Base-by-base conservation (phyloP, 257 asterid genomes). In the Jaltomata sinuosa region DNA sequence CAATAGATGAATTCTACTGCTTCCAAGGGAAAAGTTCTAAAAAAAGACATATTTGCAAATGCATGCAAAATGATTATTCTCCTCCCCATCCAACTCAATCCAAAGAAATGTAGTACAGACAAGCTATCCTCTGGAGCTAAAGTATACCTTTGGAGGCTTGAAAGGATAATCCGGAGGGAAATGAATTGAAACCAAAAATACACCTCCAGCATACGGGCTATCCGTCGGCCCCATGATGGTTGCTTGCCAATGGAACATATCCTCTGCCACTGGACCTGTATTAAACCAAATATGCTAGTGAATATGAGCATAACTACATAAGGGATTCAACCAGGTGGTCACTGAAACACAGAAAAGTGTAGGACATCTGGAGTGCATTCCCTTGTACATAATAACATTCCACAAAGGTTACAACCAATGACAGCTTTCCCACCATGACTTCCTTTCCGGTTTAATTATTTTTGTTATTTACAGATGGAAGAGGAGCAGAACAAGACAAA, bases 191-290 rank as follows among this genome's bases (percentile, higher is more conserved):
- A 89, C 91, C 55, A 89, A 87, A 64, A 89, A 89, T 78, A 89
- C 91, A 29, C 91, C 91, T 50, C 89, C 91, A 14, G 91, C 83
- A 53, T 89, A 89, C 40, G 91, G 91, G 85, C 91, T 89, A 77
- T 89, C 91, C 14, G 90, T 74, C 69, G 91, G 91, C 27, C 91
- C 91, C 91, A 89, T 89, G 31, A 89, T 89, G 16, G 91, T 89
- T 50, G 91, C 91, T 79, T 89, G 91, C 91, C 91, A 89, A 85
- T 89, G 91, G 81, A 89, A 89, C 91, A 89, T 89, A 79, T 68
- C 78, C 78, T 68, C 78, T 68, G 78, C 78, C 50, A 68, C 78
- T 68, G 78, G 78, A 68, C 78, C 78, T 68, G 78, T 68, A 68
- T 68, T 11, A 21, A 68, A n/a, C 18, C 29, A 19, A 68, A 68